These are phyloP conservation scores for Phytopythium aichiense DNA, from an alignment of 352 stramenopile species.

Conservation along the genomic window DNA sequence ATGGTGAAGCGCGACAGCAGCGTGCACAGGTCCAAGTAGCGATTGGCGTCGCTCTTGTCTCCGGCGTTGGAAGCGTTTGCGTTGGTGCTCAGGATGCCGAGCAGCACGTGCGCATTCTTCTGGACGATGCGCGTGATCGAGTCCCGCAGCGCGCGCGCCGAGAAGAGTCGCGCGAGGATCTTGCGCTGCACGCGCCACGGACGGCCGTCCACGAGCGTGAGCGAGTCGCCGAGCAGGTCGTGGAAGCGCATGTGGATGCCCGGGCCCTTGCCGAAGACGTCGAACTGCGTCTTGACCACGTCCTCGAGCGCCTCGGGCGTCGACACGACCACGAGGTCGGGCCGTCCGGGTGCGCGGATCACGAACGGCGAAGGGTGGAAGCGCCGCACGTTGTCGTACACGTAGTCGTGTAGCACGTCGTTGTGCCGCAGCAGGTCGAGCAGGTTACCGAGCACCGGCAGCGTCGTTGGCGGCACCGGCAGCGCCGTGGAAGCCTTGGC, in stretches of 20 bases:
- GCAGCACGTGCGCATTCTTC: slow-evolving; percentile 9
- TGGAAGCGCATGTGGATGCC: slow-evolving; percentile 7
- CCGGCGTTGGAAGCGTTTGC: neutral
- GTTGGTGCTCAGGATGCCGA: slow-evolving; percentile 1
- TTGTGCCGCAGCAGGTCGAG: slow-evolving; percentile 17
- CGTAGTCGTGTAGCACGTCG: slow-evolving; percentile 16
- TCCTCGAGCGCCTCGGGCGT: slow-evolving; percentile 13
- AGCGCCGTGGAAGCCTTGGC: slow-evolving; percentile 6
- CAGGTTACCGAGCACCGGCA: slow-evolving; percentile 44
- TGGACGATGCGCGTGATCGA: slow-evolving; percentile 12
- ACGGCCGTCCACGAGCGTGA: slow-evolving; percentile 14
- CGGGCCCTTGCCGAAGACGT: slow-evolving; percentile 10
- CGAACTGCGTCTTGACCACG: slow-evolving; percentile 12
- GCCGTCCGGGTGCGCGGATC: slow-evolving; percentile 5
- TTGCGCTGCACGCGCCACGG: slow-evolving; percentile 15
- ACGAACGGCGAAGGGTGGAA: slow-evolving; percentile 10
- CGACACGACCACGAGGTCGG: slow-evolving; percentile 10
- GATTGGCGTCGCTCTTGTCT: neutral
- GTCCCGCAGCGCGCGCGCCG: slow-evolving; percentile 11
- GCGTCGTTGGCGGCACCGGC: slow-evolving; percentile 25
- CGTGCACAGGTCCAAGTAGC: slow-evolving; percentile 6
- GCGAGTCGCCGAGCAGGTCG: slow-evolving; percentile 16
- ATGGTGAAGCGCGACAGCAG: slow-evolving; percentile 9
- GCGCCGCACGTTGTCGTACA: slow-evolving; percentile 5
- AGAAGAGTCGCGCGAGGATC: slow-evolving; percentile 15